Conservation (phyloP, 495 filamentous ascomycete species). For the Hypoxylon intermedium region DNA sequence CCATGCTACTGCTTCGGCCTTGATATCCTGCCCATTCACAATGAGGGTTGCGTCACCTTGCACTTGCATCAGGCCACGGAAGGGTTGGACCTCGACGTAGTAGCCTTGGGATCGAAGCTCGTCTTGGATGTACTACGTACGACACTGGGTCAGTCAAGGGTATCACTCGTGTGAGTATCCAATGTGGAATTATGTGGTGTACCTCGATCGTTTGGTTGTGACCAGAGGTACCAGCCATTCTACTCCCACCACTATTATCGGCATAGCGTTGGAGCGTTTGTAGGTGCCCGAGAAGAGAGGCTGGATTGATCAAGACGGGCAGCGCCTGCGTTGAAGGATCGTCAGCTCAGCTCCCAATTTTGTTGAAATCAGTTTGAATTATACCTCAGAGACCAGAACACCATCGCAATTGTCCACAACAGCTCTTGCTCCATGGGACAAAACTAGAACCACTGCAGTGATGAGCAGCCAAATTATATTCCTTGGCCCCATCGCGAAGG, state of each 20-base stretch:
- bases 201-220: conserved; percentile 25
- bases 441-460: not conserved
- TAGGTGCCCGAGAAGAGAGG: conserved; percentile 11
- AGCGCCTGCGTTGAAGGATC: conserved; percentile 20
- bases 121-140: conserved; percentile 27
- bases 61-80: conserved; percentile 11
- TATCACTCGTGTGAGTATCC: not conserved
- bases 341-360: conserved; percentile 1
- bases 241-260: conserved; percentile 3
- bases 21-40: not conserved
- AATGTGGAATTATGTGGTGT: not conserved
- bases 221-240: conserved; percentile 21
- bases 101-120: conserved; percentile 15
- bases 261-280: conserved; percentile 11
- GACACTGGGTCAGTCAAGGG: not conserved
- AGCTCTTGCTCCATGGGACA: not conserved
- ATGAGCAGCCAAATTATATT: not conserved
- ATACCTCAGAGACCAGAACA: conserved; percentile 22
- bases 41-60: not conserved
- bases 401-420: conserved; percentile 14
- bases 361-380: not conserved
- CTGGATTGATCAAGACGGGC: conserved; percentile 13
- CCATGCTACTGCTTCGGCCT: conserved; percentile 22
- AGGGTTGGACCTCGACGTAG: conserved; percentile 30
- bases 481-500: conserved; percentile 8